Conservation (phyloP, 1,139 yeast genomes). For the Yamadazyma songkhlaensis region DNA sequence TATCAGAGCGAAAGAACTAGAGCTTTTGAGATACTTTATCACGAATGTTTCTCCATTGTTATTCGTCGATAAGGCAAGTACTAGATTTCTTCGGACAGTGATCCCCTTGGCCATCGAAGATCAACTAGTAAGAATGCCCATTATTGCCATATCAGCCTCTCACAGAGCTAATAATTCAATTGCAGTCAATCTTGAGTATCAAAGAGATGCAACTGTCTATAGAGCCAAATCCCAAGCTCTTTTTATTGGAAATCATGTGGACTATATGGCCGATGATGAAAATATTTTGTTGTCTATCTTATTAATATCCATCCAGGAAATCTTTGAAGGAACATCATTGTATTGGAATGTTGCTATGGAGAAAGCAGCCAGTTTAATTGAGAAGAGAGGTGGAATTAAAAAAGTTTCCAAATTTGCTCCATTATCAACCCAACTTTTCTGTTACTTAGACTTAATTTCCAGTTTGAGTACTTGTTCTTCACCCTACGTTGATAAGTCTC, state of each 20-base stretch:
- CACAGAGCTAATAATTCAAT: constrained; percentile 14
- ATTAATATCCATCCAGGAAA: constrained; percentile 17
- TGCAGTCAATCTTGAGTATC: constrained; percentile 6
- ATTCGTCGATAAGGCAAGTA: constrained; percentile 19
- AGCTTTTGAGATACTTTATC: constrained; percentile 16
- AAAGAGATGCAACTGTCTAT: constrained; percentile 15
- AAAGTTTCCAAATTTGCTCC: constrained; percentile 16
- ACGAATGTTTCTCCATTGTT: constrained; percentile 17
- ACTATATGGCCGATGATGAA: constrained; percentile 12
- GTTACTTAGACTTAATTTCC: constrained; percentile 19
- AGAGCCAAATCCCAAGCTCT: constrained; percentile 17
- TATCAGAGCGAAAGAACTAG: constrained; percentile 13
- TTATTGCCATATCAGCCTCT: constrained; percentile 18
- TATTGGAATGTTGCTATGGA: constrained; percentile 19
- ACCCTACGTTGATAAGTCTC: constrained; percentile 16
- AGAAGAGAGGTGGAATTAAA: constrained; percentile 17
- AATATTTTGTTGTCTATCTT: constrained; percentile 15
- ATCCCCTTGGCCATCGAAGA: constrained; percentile 17
- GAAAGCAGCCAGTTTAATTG: constrained; percentile 17
- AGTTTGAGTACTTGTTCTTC: constrained; percentile 20
- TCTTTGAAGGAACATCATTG: constrained; percentile 19
- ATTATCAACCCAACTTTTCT: constrained; percentile 18
- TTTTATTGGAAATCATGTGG: constrained; percentile 12
- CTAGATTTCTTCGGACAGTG: constrained; percentile 17
- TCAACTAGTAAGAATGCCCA: constrained; percentile 15